phyloP scores from a whole-genome alignment of 768 basidiomycete genomes.

The Naganishia onofrii region DNA sequence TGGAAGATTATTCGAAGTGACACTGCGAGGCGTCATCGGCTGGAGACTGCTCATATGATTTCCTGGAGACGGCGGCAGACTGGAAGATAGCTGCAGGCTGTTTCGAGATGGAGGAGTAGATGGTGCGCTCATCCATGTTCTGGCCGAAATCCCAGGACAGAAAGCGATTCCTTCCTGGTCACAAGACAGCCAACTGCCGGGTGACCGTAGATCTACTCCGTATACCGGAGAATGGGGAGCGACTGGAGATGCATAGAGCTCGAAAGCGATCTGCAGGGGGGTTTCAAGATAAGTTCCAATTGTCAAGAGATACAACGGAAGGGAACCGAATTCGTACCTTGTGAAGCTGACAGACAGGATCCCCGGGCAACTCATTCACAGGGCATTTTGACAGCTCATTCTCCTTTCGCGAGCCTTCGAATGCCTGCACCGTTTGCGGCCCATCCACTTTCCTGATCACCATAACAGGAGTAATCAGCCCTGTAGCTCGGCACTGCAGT shows the following conservation, averaged over 20 bases:
- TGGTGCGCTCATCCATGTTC: slow-evolving; percentile 36
- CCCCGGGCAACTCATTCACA: slow-evolving; percentile 83
- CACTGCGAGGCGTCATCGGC: slow-evolving; percentile 46
- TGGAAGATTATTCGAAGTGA: slow-evolving; percentile 33
- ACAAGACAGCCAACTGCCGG: slow-evolving; percentile 43
- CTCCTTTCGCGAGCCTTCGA: slow-evolving; percentile 69
- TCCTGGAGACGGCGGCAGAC: slow-evolving; percentile 39
- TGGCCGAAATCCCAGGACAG: slow-evolving; percentile 28
- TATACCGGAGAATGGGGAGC: slow-evolving; percentile 30
- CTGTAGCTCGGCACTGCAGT: slow-evolving; percentile 87
- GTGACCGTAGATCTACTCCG: slow-evolving; percentile 32
- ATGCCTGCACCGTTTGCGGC: slow-evolving; percentile 83
- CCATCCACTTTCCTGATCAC: slow-evolving; percentile 93
- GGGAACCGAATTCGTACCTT: slow-evolving; percentile 59
- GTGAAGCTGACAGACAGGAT: slow-evolving; percentile 91
- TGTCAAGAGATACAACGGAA: not conserved
- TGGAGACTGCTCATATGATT: slow-evolving; percentile 37
- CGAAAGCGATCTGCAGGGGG: slow-evolving; percentile 39
- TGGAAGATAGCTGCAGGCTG: slow-evolving; percentile 19
- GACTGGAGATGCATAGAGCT: slow-evolving; percentile 36
- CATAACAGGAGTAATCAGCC: slow-evolving; percentile 85
- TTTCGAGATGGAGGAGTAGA: slow-evolving; percentile 25
- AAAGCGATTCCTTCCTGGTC: slow-evolving; percentile 39
- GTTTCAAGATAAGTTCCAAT: not conserved
- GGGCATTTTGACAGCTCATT: slow-evolving; percentile 53